A percentile compares a stretch with the other conserved stretches of the same genome.
phyloP scores from a whole-genome alignment of 495 filamentous ascomycete genomes.

The Aspergillus saccharolyticus region DNA sequence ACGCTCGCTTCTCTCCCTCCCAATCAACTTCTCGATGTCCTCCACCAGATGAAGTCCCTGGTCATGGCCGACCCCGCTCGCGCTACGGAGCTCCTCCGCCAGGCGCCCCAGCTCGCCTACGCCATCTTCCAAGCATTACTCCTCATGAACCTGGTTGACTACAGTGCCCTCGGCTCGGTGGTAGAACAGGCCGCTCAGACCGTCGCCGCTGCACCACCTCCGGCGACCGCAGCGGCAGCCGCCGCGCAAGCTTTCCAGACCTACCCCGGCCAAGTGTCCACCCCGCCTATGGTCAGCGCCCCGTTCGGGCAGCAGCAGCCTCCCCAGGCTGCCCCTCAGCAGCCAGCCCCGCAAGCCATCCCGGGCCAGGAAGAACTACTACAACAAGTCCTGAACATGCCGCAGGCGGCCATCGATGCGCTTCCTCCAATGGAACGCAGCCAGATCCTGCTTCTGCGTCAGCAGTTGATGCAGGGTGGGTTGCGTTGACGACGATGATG shows the following conservation, averaged over 20 bases:
- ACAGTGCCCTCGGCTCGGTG: conserved; percentile 49
- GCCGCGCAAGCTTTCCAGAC: conserved; percentile 32
- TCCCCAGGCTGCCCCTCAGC: conserved; percentile 38
- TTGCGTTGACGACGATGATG: conserved; percentile 29
- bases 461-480: conserved; percentile 47
- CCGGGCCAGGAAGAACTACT: conserved; percentile 63
- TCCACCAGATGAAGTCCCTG: conserved; percentile 90
- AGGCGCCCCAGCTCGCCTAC: conserved; percentile 90
- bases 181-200: conserved; percentile 50
- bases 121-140: conserved; percentile 95
- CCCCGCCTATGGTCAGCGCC: conserved; percentile 54
- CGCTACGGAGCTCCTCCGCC: conserved; percentile 79
- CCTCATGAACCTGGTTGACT: conserved; percentile 86
- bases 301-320: conserved; percentile 38
- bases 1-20: conserved; percentile 82
- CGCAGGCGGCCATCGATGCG: conserved; percentile 68
- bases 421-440: conserved; percentile 65
- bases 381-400: conserved; percentile 68
- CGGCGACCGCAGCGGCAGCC: conserved; percentile 12
- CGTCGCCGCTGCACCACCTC: conserved; percentile 25
- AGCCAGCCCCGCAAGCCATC: conserved; percentile 38
- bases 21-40: conserved; percentile 86
- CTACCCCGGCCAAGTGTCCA: conserved; percentile 44
- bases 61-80: conserved; percentile 73
- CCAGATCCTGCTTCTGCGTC: conserved; percentile 69